Evolutionary conservation across 208 protist genomes (phyloP), one percentile per base, ranked within the genome.

Genomic region (Endotrypanum monterogeii): DNA sequence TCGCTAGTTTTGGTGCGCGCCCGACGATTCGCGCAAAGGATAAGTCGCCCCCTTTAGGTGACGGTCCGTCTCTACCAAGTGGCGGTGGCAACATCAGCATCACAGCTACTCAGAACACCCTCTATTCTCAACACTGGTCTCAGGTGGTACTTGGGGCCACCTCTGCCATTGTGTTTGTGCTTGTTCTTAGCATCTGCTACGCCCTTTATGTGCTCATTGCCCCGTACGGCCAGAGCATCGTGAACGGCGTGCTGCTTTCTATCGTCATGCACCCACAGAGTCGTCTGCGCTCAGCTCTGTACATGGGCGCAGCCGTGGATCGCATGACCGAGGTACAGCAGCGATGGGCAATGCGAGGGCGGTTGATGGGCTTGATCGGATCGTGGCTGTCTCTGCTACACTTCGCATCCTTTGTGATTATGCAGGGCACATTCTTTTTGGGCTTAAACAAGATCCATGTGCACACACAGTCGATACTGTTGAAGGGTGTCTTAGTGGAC

Each of bases 391-490:
- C 84, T 1, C 63, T 90, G 56, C 41, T 41, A 20, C 78, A 85
- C 67, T 92, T 91, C 50, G 77, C 80, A 25, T 81, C 78, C 16
- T 89, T 82, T 82, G 82, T 86, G 18, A 30, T 88, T 7, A 83
- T 87, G 78, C 76, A 87, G 66, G 55, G 76, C 9, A 84, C 84
- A 28, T 83, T 87, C 52, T 87, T 89, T 55, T 58, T 90, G 18
- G 89, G 89, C 18, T 65, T 92, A 4, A 74, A 94, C 70, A 94
- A 94, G 76, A 71, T 92, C 35, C 62, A 54, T 18, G 73, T 77
- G 16, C 62, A 54, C 50, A 9, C 67, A 30, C 54, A 63, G 32
- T 74, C 52, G 8, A 16, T 44, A 1, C 44, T 79, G 1, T 60
- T 74, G 28, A 68, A 54, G 35, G n/a, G 4, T 5, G 73, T 25